phyloP scores from a whole-genome alignment of 1,139 yeast species.

The Suhomyces coccinellae region DNA sequence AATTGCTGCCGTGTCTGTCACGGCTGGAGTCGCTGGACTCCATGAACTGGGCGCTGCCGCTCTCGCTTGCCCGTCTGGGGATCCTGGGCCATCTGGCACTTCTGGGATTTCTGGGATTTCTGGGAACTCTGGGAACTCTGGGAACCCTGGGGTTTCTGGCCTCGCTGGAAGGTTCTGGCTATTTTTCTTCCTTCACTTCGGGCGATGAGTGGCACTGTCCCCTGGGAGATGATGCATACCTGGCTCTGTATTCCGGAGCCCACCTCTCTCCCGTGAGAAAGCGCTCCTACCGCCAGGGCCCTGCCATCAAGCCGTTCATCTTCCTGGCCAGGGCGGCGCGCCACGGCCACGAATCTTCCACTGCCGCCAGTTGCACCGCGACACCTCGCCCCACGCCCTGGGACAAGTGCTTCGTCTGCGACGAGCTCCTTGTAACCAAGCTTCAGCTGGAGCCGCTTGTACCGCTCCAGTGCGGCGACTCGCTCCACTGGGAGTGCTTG shows the following conservation, averaged over 20 bases:
- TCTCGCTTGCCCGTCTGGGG: background rate
- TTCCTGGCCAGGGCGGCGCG: slow-evolving; percentile 6
- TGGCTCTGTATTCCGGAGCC: background rate
- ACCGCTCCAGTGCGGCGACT: slow-evolving; percentile 40
- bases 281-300: slow-evolving; percentile 19
- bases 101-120: background rate
- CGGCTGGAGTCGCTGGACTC: background rate
- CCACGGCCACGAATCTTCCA: background rate
- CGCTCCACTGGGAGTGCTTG: slow-evolving; percentile 42
- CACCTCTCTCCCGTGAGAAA: slow-evolving; percentile 2
- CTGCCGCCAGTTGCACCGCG: background rate
- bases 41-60: background rate
- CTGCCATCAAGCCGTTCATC: slow-evolving; percentile 29
- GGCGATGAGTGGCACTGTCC: background rate
- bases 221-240: background rate
- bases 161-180: background rate
- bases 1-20: background rate
- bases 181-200: background rate
- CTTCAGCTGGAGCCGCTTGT: slow-evolving; percentile 36
- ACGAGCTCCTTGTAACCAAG: slow-evolving; percentile 34
- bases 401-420: slow-evolving; percentile 38
- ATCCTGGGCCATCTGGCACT: background rate
- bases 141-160: background rate
- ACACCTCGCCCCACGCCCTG: no score
- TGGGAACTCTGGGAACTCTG: background rate